Base-by-base conservation (phyloP, 2,329 filamentous ascomycete genomes). In the Pestalotiopsis sp. region DNA sequence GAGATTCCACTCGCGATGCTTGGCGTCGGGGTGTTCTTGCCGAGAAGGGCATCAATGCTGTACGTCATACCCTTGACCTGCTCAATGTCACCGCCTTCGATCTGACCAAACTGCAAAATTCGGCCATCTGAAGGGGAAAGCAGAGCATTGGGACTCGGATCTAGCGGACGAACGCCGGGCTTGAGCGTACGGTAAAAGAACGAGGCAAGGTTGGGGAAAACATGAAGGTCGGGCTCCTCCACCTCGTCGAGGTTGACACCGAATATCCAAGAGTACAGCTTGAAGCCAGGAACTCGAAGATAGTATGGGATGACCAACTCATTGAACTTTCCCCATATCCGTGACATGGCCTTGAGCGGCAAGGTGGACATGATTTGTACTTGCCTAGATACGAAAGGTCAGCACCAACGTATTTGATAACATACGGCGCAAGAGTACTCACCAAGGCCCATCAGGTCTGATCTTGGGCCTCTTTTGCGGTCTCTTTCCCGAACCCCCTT, bases 61-160 rank as follows among this genome's bases (percentile, higher is more conserved):
- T 99, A 99, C 0, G 96, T 99, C 87, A 99, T 96, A 69, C 96
- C 96, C 82, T 99, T 99, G 72, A 99, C 95, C 82, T 99, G 96
- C 80, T 99, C 96, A 58, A 99, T 97, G 76, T 98, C 94, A 62
- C 95, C 95, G 75, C 95, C 90, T 76, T 97, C 92, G 68, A 99
- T 98, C 74, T 90, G 91, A 12, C 96, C 96, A 74, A 94, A 98
- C 75, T 98, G 95, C 31, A 99, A 88, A 60, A 99, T 88, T 71
- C 92, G 92, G 61, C 96, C 96, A 79, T 99, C 96, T 4, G 96
- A 90, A 1, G 96, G 97, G 0, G 94, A 96, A 7, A 98, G 83
- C 4, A 99, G 83, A 11, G 94, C 92, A 76, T 93, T 91, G 1
- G 89, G 88, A 73, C 95, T 90, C 1, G 93, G 89, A 76, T 98